Evolutionary conservation across 1,284 basidiomycete genomes (phyloP).

Genomic region (Heterobasidion annosum): DNA sequence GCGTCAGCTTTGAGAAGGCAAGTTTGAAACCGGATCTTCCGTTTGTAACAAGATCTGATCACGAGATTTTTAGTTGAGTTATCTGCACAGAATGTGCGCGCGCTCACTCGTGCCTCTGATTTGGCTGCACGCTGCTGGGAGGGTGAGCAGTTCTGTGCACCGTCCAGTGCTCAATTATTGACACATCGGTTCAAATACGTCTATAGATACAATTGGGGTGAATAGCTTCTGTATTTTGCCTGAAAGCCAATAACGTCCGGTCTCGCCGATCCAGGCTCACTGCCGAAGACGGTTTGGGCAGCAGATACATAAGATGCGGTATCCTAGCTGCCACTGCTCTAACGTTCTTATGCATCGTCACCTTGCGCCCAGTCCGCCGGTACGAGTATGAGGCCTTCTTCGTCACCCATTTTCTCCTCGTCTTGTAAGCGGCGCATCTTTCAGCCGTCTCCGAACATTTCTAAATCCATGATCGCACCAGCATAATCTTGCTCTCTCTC

Average conservation of each 20-base stretch:
- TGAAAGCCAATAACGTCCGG: neutral
- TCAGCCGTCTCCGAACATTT: neutral
- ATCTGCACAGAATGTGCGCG: constrained; percentile 41
- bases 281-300: neutral
- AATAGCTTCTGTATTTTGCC: too few relatives aligned
- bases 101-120: constrained; percentile 36
- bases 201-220: too few relatives aligned
- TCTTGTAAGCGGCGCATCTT: constrained; percentile 11
- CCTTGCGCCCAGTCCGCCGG: constrained; percentile 14
- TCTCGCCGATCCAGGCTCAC: neutral
- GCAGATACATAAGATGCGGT: constrained; percentile 4
- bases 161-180: too few relatives aligned
- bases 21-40: neutral
- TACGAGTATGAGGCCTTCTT: constrained; percentile 18
- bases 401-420: constrained; percentile 15
- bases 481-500: constrained; percentile 14
- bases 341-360: constrained; percentile 14
- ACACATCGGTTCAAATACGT: too few relatives aligned
- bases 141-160: constrained; percentile 15
- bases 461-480: neutral
- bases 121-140: constrained; percentile 38
- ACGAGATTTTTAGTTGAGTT: constrained; percentile 26
- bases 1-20: constrained; percentile 52
- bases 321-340: constrained; percentile 11
- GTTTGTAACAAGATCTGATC: constrained; percentile 9